These are phyloP conservation scores for Botrytis squamosa DNA, from an alignment of 2,329 filamentous ascomycete genomes.

Conservation along the genomic window DNA sequence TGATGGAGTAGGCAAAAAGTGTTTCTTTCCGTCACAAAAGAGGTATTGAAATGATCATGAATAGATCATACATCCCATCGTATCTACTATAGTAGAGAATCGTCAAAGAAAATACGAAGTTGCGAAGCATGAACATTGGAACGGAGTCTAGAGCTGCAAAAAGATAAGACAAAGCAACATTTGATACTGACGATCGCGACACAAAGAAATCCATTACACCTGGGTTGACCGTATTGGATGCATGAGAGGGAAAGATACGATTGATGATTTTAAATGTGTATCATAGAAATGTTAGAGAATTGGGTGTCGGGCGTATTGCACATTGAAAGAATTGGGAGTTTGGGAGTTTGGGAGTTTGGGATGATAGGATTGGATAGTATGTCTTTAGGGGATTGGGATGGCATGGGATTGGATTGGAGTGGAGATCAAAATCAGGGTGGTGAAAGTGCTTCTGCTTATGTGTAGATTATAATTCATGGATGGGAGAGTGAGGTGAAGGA, in stretches of 20 bases:
- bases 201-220: neutral
- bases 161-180: neutral
- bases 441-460: neutral
- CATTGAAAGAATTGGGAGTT: neutral
- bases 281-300: neutral
- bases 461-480: neutral
- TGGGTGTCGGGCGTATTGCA: neutral
- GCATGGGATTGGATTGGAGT: neutral
- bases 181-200: neutral
- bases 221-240: neutral
- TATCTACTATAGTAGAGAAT: neutral
- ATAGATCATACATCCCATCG: neutral
- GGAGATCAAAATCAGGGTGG: neutral
- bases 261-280: constrained; percentile 16
- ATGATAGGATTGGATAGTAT: constrained; percentile 9
- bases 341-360: neutral
- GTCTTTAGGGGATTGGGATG: neutral
- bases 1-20: constrained; percentile 1
- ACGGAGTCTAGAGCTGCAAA: neutral
- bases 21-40: neutral
- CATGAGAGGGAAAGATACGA: neutral
- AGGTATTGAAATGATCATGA: neutral
- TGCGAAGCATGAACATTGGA: neutral
- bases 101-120: neutral
- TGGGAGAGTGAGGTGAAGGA: no score